A percentile compares a stretch with the other conserved stretches of the same genome.
Conservation (phyloP, 2,329 filamentous ascomycete species). For the Paracorniculantispora psalliotae region DNA sequence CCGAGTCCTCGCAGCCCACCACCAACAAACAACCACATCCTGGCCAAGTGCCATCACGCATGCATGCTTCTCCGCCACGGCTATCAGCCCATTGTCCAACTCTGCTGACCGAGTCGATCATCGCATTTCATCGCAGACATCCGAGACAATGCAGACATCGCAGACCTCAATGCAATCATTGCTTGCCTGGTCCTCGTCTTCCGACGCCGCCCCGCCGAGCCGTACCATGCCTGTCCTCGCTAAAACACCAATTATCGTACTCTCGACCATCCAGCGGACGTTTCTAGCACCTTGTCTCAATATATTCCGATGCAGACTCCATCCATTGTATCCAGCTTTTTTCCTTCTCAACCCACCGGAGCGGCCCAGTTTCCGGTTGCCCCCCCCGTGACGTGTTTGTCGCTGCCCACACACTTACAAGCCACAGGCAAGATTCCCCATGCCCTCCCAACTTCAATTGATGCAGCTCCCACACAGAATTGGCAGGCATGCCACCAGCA, state of each 20-base stretch:
- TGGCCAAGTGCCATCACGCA: neutral
- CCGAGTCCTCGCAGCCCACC: too few species aligned
- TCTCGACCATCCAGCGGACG: neutral
- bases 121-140: too few species aligned
- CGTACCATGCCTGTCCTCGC: neutral
- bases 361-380: too few species aligned
- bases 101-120: too few species aligned
- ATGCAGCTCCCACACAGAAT: neutral
- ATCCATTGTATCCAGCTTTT: neutral
- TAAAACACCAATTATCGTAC: neutral
- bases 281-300: neutral
- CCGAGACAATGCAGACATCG: too few species aligned
- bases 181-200: too few species aligned
- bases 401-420: neutral
- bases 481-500: neutral
- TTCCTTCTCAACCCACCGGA: too few species aligned
- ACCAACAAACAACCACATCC: neutral
- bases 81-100: too few species aligned
- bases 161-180: too few species aligned
- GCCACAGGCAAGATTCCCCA: neutral
- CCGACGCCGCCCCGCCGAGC: neutral
- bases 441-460: neutral
- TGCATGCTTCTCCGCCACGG: too few species aligned
- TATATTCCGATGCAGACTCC: neutral
- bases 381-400: neutral